A percentile compares a stretch with the other conserved stretches of the same genome.
These are phyloP conservation scores for Amanita fuliginea DNA, from an alignment of 768 basidiomycete species.

Conservation along the genomic window DNA sequence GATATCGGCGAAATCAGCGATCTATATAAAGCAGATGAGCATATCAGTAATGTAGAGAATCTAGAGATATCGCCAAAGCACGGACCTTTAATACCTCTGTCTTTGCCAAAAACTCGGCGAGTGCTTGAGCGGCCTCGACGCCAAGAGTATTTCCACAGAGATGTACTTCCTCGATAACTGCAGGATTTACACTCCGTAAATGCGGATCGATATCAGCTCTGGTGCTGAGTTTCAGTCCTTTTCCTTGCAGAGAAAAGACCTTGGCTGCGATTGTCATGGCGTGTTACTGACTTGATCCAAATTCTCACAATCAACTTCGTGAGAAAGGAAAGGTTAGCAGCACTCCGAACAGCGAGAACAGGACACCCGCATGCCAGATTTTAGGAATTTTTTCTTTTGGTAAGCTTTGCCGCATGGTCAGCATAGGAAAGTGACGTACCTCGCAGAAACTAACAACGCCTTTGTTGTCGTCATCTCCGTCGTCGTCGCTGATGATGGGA, in stretches of 20 bases:
- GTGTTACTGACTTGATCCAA: not conserved
- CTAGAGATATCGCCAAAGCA: slow-evolving; percentile 1
- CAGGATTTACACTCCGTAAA: slow-evolving; percentile 53
- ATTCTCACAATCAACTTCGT: not conserved
- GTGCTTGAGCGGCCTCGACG: slow-evolving; percentile 76
- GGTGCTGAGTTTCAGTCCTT: slow-evolving; percentile 72
- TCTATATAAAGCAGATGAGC: slow-evolving; percentile 29
- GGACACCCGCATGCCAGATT: too few species aligned
- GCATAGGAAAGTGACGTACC: too few species aligned
- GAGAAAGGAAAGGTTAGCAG: too few species aligned
- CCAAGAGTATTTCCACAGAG: slow-evolving; percentile 93
- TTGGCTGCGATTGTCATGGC: slow-evolving; percentile 12
- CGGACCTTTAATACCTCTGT: slow-evolving; percentile 62
- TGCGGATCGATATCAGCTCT: slow-evolving; percentile 67
- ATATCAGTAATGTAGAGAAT: not conserved
- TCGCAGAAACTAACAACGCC: too few species aligned
- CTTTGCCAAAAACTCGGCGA: slow-evolving; percentile 68
- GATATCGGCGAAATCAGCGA: slow-evolving; percentile 95
- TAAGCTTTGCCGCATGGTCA: too few species aligned
- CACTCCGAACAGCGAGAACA: too few species aligned
- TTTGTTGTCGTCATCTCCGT: too few species aligned
- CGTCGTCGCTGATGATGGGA: too few species aligned
- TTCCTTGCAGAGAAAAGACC: slow-evolving; percentile 40
- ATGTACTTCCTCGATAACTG: slow-evolving; percentile 74
- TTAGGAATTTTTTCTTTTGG: too few species aligned